Conservation (phyloP, 1,284 basidiomycete genomes). For the Boletus albobrunnescens region DNA sequence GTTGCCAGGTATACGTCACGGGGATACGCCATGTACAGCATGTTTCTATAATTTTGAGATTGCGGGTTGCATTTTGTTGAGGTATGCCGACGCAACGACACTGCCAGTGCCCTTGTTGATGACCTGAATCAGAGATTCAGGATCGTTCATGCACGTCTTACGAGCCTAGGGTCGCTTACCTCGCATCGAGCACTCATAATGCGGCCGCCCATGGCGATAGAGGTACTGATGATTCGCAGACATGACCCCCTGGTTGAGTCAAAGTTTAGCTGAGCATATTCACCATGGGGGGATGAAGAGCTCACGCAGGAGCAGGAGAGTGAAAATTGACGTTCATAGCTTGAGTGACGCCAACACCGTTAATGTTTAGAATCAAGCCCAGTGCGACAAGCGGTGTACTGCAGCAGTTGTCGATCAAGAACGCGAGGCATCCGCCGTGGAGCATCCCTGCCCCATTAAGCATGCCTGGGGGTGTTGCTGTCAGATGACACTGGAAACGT, state of each 20-base stretch:
- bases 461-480: constrained; percentile 46
- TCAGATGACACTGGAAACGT: constrained; percentile 7
- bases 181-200: constrained; percentile 69
- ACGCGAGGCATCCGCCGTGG: constrained; percentile 67
- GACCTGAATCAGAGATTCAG: constrained; percentile 40
- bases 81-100: constrained; percentile 56
- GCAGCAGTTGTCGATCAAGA: constrained; percentile 68
- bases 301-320: constrained; percentile 59
- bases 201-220: constrained; percentile 59
- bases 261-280: constrained; percentile 3
- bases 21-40: constrained; percentile 11
- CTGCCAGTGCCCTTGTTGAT: constrained; percentile 52
- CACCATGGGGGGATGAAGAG: constrained; percentile 6
- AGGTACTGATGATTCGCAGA: constrained; percentile 57
- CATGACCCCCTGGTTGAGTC: constrained; percentile 46
- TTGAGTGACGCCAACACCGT: constrained; percentile 71
- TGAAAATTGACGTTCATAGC: constrained; percentile 65
- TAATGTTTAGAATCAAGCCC: constrained; percentile 53
- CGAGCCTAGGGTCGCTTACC: constrained; percentile 28
- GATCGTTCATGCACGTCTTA: constrained; percentile 24
- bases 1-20: constrained; percentile 11
- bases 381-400: constrained; percentile 63
- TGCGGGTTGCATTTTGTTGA: constrained; percentile 66
- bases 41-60: constrained; percentile 33
- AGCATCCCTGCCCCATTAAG: constrained; percentile 69